Evolutionary conservation across 306 rosid species (phyloP).

Genomic region (Vigna mungo): DNA sequence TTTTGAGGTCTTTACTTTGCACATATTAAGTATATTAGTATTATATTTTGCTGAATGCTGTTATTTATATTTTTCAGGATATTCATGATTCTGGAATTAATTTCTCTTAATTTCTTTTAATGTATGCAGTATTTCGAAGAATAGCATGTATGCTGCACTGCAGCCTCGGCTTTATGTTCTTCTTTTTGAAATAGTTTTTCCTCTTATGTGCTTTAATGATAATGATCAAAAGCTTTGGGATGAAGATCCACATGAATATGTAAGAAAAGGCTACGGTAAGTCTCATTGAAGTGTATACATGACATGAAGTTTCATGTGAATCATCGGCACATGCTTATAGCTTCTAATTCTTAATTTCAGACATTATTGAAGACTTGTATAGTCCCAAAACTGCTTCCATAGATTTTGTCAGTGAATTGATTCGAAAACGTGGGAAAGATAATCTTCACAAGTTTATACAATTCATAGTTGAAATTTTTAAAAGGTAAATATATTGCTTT

Average conservation of each 20-base stretch:
- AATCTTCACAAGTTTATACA: conserved; percentile 88
- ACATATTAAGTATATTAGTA: conserved; percentile 11
- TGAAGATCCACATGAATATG: conserved; percentile 97
- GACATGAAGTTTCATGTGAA: conserved; percentile 5
- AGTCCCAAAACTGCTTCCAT: conserved; percentile 96
- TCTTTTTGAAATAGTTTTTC: conserved; percentile 92
- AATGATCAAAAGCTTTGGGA: conserved; percentile 95
- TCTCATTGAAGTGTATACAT: conserved; percentile 35
- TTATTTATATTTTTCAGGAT: conserved; percentile 22
- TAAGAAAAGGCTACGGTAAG: conserved; percentile 98
- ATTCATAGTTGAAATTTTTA: conserved; percentile 77
- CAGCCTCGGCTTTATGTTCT: conserved; percentile 89
- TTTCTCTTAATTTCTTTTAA: conserved; percentile 30
- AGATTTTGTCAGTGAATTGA: conserved; percentile 95
- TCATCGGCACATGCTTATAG: conserved; percentile 32
- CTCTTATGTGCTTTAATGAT: conserved; percentile 95
- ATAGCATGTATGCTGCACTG: conserved; percentile 80
- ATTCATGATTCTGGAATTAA: conserved; percentile 23
- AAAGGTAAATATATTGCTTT: conserved; percentile 62
- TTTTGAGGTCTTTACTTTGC: conserved; percentile 4
- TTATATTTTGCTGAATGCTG: conserved; percentile 11
- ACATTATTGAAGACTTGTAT: conserved; percentile 93
- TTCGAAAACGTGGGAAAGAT: conserved; percentile 93
- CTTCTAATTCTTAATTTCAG: conserved; percentile 51
- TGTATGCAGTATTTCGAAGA: conserved; percentile 86